Percentiles rank a stretch among this genome's conserved stretches.
phyloP scores from a whole-genome alignment of 1,139 yeast species.

The Pichia norvegensis region DNA sequence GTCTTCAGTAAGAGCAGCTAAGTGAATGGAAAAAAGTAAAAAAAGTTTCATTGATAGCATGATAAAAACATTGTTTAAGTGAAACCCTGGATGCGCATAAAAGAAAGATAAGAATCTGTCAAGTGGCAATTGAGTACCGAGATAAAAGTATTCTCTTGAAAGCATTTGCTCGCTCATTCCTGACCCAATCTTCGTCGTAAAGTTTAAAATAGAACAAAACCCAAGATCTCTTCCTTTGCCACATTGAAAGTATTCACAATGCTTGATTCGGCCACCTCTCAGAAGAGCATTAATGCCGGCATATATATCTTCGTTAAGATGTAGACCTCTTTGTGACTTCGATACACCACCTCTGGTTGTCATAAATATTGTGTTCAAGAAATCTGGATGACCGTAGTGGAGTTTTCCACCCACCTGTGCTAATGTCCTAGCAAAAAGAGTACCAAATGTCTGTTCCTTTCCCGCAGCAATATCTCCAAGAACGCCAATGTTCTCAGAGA shows the following conservation, averaged over 20 bases:
- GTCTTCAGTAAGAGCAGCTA: slow-evolving; percentile 41
- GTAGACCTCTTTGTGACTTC: slow-evolving; percentile 97
- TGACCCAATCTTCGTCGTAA: slow-evolving; percentile 99
- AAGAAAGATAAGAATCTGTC: slow-evolving; percentile 96
- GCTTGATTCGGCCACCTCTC: slow-evolving; percentile 99
- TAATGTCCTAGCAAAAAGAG: slow-evolving; percentile 92
- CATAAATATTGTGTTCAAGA: slow-evolving; percentile 66
- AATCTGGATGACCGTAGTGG: slow-evolving; percentile 99
- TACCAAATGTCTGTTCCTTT: slow-evolving; percentile 99
- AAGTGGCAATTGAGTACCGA: slow-evolving; percentile 71
- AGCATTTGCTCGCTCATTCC: slow-evolving; percentile 99
- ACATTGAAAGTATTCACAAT: slow-evolving; percentile 98
- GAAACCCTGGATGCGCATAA: slow-evolving; percentile 99
- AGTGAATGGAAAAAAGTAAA: slow-evolving; percentile 38
- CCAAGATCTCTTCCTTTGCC: slow-evolving; percentile 99
- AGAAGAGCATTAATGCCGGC: slow-evolving; percentile 98
- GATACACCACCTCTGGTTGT: slow-evolving; percentile 99
- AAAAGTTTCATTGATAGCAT: slow-evolving; percentile 30
- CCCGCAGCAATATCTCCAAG: slow-evolving; percentile 99
- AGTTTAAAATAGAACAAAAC: slow-evolving; percentile 95
- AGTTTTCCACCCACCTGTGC: slow-evolving; percentile 98
- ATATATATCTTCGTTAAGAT: slow-evolving; percentile 97
- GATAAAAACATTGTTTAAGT: slow-evolving; percentile 91
- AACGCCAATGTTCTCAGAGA: slow-evolving; percentile 98
- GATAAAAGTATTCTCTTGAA: slow-evolving; percentile 87